Percentiles rank a stretch among this genome's conserved stretches.
These are phyloP conservation scores for Lonicera japonica DNA, from an alignment of 129 eudicot species.

Conservation along the genomic window DNA sequence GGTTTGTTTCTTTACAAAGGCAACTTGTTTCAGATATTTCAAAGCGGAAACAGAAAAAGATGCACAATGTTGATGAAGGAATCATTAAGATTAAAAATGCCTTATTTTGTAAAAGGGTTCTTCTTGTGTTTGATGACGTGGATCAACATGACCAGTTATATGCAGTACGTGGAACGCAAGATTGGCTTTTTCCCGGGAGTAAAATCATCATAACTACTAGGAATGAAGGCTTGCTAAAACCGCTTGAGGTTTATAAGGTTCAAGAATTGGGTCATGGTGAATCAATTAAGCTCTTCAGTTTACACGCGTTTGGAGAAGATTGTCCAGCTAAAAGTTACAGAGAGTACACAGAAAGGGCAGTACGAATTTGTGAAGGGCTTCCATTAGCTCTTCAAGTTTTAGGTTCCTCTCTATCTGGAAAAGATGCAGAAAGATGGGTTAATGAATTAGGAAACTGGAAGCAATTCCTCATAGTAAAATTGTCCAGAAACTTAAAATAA, in stretches of 20 bases:
- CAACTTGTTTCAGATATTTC: no score
- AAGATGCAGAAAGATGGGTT: slow-evolving; percentile 6
- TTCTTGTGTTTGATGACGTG: no score
- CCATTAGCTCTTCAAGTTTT: slow-evolving; percentile 15
- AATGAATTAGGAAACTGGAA: slow-evolving; percentile 6
- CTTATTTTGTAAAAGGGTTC: slow-evolving; percentile 1
- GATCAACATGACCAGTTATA: slow-evolving; percentile 4
- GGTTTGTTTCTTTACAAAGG: no score
- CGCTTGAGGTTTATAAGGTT: not conserved
- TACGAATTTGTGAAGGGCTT: slow-evolving; percentile 3
- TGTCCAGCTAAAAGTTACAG: not conserved
- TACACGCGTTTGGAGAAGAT: slow-evolving; percentile 16
- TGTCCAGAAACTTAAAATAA: not conserved
- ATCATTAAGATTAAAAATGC: no score
- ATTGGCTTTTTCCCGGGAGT: slow-evolving; percentile 8
- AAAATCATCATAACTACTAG: slow-evolving; percentile 12
- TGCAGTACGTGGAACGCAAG: not conserved
- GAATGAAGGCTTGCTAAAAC: not conserved
- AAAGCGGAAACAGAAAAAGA: no score
- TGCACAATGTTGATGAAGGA: no score
- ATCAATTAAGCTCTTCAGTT: slow-evolving; percentile 1
- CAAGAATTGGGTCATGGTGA: not conserved
- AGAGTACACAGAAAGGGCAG: not conserved
- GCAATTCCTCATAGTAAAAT: slow-evolving; percentile 8
- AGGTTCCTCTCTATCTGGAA: not conserved